Conservation (phyloP, 768 basidiomycete genomes). For the Phanerochaete carnosa region DNA sequence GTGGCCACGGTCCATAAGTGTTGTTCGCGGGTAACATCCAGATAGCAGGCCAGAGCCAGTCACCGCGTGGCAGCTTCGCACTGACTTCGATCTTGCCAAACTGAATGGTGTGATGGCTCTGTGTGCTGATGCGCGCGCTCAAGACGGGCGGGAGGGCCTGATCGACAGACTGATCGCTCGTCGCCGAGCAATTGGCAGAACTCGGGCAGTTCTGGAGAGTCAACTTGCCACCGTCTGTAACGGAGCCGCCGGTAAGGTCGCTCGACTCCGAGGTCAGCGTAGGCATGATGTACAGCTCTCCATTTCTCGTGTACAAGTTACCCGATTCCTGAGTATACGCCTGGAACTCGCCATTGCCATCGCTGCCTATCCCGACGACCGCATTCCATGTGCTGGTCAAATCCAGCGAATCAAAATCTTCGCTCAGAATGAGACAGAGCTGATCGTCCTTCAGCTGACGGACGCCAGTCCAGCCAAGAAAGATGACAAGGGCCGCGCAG, state of each 20-base stretch:
- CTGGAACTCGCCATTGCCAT: slow-evolving; percentile 53
- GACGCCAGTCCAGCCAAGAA: slow-evolving; percentile 39
- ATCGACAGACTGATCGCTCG: slow-evolving; percentile 30
- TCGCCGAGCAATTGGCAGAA: slow-evolving; percentile 39
- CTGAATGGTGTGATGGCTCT: slow-evolving; percentile 42
- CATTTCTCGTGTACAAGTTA: slow-evolving; percentile 45
- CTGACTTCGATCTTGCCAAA: slow-evolving; percentile 56
- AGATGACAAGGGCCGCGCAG: slow-evolving; percentile 42
- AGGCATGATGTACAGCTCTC: slow-evolving; percentile 54
- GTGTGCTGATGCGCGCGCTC: slow-evolving; percentile 53
- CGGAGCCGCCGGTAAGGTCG: slow-evolving; percentile 33
- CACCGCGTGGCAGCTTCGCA: slow-evolving; percentile 44
- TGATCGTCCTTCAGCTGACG: slow-evolving; percentile 31
- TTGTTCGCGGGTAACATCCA: slow-evolving; percentile 46
- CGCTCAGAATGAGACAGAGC: slow-evolving; percentile 45
- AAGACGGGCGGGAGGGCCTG: slow-evolving; percentile 50
- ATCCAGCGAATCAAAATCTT: slow-evolving; percentile 48
- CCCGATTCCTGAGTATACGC: slow-evolving; percentile 42
- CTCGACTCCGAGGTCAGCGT: slow-evolving; percentile 58
- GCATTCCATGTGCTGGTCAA: slow-evolving; percentile 39
- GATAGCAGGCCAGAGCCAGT: slow-evolving; percentile 42
- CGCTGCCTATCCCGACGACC: slow-evolving; percentile 54
- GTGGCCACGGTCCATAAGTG: slow-evolving; percentile 51
- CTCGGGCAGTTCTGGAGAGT: slow-evolving; percentile 24
- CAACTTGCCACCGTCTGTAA: slow-evolving; percentile 39